These are phyloP conservation scores for Tulasnella sp. DNA, from an alignment of 768 basidiomycete species.

Conservation along the genomic window DNA sequence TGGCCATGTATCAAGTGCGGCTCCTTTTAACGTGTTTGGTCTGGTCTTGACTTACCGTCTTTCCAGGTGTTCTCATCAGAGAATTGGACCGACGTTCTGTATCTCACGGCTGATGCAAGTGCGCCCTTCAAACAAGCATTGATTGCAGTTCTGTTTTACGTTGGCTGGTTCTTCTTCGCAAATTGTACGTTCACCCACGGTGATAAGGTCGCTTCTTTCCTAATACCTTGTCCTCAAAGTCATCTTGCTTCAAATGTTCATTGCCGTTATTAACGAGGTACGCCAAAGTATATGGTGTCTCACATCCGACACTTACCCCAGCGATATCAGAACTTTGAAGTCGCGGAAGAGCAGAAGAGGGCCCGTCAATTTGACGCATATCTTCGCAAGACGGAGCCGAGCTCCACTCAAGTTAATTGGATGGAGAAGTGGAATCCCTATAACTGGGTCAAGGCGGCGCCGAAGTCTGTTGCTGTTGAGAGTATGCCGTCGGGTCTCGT, in stretches of 20 bases:
- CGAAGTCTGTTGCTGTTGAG: slow-evolving; percentile 62
- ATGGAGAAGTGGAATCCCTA: slow-evolving; percentile 76
- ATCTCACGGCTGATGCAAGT: slow-evolving; percentile 55
- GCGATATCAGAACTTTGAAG: slow-evolving; percentile 71
- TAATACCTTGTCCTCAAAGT: slow-evolving; percentile 40
- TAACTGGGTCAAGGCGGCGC: slow-evolving; percentile 66
- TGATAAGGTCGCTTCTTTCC: background rate
- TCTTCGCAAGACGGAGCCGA: slow-evolving; percentile 39
- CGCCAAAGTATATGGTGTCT: background rate
- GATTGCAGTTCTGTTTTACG: slow-evolving; percentile 62
- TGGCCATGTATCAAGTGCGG: slow-evolving; percentile 62
- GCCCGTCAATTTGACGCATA: slow-evolving; percentile 63
- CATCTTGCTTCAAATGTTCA: slow-evolving; percentile 90
- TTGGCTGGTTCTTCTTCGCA: slow-evolving; percentile 82
- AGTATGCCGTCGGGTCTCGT: slow-evolving; percentile 64
- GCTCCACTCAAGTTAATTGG: slow-evolving; percentile 48
- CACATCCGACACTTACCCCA: background rate
- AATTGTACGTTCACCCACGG: slow-evolving; percentile 57
- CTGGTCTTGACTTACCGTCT: background rate
- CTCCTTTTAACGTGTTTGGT: background rate
- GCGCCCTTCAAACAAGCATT: slow-evolving; percentile 56
- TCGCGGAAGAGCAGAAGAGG: slow-evolving; percentile 86
- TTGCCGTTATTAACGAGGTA: slow-evolving; percentile 87
- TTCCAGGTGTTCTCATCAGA: slow-evolving; percentile 79
- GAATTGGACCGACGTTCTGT: slow-evolving; percentile 81